Base-by-base conservation (phyloP, 768 basidiomycete species). In the Suillus decipiens region DNA sequence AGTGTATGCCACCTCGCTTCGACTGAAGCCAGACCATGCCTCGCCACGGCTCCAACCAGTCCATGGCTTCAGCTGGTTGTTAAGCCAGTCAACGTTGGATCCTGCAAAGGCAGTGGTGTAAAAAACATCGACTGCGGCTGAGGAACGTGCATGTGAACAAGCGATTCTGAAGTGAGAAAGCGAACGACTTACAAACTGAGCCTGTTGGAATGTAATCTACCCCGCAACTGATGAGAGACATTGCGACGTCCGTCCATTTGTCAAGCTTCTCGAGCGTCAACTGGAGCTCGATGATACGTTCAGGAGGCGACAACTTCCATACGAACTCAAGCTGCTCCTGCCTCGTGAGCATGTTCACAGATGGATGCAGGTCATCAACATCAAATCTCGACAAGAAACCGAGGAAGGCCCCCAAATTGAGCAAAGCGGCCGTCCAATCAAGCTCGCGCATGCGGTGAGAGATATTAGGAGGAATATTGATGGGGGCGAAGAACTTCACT, bases 331-430 rank as follows among this genome's bases (percentile, higher is more conserved):
- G 70, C 28, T 73, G 72, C 33, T 73, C 64, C 58, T 61, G 55
- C 17, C 66, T 69, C 0, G 67, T 65, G 41, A 74, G 47, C 0
- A 65, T 62, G 48, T 64, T 61, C 63, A 73, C 41, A 5, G 64
- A 10, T 0, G 70, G 70, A 2, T 63, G 64, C 34, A 73, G 67
- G 24, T 68, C 63, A n/a, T 65, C 48, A n/a, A 70, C 70, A 22
- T 66, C 66, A 12, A 68, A 64, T 64, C 73, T 71, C 61, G 50
- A 63, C 37, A 71, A 43, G 53, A 81, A 75, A 37, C 73, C 70
- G 19, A 81, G 73, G 73, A 81, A 79, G 68, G 78, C 75, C 60
- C 74, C 70, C 42, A 81, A 71, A 66, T 78, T 80, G 60, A 81
- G 68, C 63, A 80, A 69, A 53, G 76, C 76, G 15, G 78, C 73